Evolutionary conservation across 2,329 filamentous ascomycete genomes (phyloP).

Genomic region (Mollisia scopiformis): DNA sequence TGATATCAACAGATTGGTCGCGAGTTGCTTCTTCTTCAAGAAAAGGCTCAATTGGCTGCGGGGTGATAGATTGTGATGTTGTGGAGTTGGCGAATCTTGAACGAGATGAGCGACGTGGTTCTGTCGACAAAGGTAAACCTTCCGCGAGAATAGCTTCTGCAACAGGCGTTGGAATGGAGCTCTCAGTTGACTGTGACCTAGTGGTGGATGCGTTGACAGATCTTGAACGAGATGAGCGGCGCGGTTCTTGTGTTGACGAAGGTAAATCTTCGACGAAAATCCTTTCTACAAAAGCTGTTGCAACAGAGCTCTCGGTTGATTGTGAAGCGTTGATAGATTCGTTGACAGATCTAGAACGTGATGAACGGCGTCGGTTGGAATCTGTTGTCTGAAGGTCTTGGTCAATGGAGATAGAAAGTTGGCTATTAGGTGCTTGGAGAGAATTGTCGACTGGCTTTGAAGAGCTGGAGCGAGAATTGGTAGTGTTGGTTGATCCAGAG

Average conservation of each 20-base stretch:
- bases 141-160: too few relatives aligned
- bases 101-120: background rate
- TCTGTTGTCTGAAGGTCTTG: background rate
- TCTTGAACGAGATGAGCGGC: background rate
- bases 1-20: conserved; percentile 30
- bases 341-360: too few relatives aligned
- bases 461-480: conserved; percentile 11
- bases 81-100: background rate
- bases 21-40: too few relatives aligned
- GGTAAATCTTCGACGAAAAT: background rate
- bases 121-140: too few relatives aligned
- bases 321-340: background rate
- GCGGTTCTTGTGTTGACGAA: background rate
- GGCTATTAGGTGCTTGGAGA: background rate
- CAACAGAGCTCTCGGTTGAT: background rate
- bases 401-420: background rate
- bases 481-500: conserved; percentile 12
- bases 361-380: background rate
- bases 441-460: conserved; percentile 11
- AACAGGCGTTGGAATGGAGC: too few relatives aligned
- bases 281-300: background rate
- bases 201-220: background rate
- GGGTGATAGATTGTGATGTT: background rate
- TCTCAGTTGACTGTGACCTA: too few relatives aligned
- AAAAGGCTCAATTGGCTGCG: too few relatives aligned